A percentile compares a stretch with the other conserved stretches of the same genome.
These are phyloP conservation scores for Cladosporium sp. DNA, from an alignment of 2,329 filamentous ascomycete species.

Conservation along the genomic window DNA sequence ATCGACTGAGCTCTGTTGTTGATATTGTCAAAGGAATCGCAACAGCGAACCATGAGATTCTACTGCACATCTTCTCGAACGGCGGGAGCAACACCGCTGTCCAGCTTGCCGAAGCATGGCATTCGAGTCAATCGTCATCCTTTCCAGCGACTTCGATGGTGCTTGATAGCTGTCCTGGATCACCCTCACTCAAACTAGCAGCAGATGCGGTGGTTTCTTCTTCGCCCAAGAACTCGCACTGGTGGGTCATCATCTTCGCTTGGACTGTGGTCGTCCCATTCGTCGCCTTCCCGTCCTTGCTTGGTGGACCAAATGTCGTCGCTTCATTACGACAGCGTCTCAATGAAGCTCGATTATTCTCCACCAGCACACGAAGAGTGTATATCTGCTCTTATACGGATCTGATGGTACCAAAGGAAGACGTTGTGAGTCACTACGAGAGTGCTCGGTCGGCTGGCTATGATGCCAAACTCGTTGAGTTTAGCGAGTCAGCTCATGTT, in stretches of 20 bases:
- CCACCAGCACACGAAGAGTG: slow-evolving; percentile 41
- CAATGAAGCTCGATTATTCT: slow-evolving; percentile 21
- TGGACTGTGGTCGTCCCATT: slow-evolving; percentile 1
- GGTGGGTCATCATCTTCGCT: slow-evolving; percentile 9
- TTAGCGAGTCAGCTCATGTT: background rate
- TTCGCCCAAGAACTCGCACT: slow-evolving; percentile 20
- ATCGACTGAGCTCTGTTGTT: background rate
- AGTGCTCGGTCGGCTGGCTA: background rate
- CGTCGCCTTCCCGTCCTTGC: slow-evolving; percentile 4
- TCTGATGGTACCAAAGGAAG: slow-evolving; percentile 55
- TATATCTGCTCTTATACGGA: slow-evolving; percentile 63
- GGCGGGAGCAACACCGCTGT: slow-evolving; percentile 34
- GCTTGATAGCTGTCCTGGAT: slow-evolving; percentile 33
- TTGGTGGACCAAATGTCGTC: slow-evolving; percentile 17
- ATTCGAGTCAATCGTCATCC: slow-evolving; percentile 3
- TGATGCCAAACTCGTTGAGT: background rate
- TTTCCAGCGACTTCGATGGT: slow-evolving; percentile 25
- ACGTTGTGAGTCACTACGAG: slow-evolving; percentile 41
- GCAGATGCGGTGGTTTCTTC: slow-evolving; percentile 23
- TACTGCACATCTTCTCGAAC: slow-evolving; percentile 39
- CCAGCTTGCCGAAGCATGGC: slow-evolving; percentile 24
- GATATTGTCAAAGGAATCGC: background rate
- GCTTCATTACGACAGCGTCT: slow-evolving; percentile 18
- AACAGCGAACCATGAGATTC: slow-evolving; percentile 17
- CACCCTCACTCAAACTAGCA: slow-evolving; percentile 19